Conservation (phyloP, 164 flowering plant species). For the Liquidambar formosana region DNA sequence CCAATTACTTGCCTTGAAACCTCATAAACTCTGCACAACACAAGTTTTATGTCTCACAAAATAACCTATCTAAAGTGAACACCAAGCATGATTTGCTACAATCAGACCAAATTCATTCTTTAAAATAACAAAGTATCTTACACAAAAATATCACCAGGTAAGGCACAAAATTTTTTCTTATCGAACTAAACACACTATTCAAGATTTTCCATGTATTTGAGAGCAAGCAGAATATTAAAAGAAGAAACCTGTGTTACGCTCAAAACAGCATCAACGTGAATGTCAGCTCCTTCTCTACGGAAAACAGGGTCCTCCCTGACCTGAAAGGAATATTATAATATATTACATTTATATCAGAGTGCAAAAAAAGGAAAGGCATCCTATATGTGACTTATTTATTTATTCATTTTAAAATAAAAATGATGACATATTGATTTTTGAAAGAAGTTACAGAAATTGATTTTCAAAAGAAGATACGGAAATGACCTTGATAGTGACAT, state of each 20-base stretch:
- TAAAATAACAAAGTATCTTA: no score
- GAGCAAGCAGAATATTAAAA: not conserved
- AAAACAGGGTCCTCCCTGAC: conserved; percentile 90
- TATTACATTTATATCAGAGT: not conserved
- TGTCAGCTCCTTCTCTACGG: conserved; percentile 89
- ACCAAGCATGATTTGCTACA: not conserved
- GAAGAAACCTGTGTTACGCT: conserved; percentile 71
- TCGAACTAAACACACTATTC: not conserved
- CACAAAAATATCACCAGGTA: no score
- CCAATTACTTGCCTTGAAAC: no score
- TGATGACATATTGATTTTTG: not conserved
- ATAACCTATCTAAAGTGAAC: no score
- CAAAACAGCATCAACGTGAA: conserved; percentile 85
- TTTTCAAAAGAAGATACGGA: not conserved
- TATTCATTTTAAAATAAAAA: no score
- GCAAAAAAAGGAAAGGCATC: not conserved
- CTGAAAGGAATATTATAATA: conserved; percentile 29
- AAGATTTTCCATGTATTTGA: not conserved
- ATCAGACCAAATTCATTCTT: not conserved
- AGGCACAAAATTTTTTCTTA: not conserved
- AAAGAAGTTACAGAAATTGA: conserved; percentile 1
- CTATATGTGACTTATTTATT: not conserved
- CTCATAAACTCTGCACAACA: no score
- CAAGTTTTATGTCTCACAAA: no score
- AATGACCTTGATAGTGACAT: conserved; percentile 73